phyloP scores from a whole-genome alignment of 208 protist genomes.

The Acanthamoeba triangularis region DNA sequence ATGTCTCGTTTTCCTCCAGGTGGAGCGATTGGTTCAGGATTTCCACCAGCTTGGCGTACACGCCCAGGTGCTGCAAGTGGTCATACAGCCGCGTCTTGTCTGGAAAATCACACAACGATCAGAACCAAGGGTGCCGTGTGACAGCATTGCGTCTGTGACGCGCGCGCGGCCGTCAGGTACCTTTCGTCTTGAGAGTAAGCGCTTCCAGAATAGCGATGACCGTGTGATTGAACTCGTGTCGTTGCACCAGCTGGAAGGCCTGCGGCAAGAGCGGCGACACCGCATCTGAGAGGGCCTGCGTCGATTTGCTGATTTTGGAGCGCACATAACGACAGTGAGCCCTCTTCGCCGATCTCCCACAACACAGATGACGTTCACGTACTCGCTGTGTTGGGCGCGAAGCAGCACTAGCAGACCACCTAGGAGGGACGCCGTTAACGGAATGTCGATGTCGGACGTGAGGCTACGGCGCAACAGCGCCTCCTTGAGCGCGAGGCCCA shows the following conservation, averaged over 20 bases:
- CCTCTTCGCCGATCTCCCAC: neutral
- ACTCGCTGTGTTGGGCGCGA: neutral
- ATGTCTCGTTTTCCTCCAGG: slow-evolving; percentile 9
- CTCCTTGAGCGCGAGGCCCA: slow-evolving; percentile 6
- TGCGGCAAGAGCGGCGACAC: slow-evolving; percentile 31
- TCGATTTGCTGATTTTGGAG: neutral
- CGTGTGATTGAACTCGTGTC: neutral
- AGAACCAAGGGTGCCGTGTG: too few species aligned
- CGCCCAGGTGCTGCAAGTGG: neutral
- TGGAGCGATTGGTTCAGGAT: neutral
- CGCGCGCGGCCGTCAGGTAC: neutral
- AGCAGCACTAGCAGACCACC: slow-evolving; percentile 25
- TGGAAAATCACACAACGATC: too few species aligned
- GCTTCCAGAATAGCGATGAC: slow-evolving; percentile 14
- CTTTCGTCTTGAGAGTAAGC: neutral
- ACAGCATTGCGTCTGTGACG: neutral
- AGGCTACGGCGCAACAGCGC: neutral
- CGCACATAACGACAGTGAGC: too few species aligned
- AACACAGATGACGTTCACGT: neutral
- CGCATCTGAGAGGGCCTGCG: slow-evolving; percentile 9
- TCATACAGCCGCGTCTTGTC: slow-evolving; percentile 41
- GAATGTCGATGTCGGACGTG: neutral
- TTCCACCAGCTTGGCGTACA: neutral
- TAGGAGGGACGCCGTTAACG: neutral
- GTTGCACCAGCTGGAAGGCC: neutral